Conservation (phyloP, 208 protist genomes). For the Trypanosoma scelopori region DNA sequence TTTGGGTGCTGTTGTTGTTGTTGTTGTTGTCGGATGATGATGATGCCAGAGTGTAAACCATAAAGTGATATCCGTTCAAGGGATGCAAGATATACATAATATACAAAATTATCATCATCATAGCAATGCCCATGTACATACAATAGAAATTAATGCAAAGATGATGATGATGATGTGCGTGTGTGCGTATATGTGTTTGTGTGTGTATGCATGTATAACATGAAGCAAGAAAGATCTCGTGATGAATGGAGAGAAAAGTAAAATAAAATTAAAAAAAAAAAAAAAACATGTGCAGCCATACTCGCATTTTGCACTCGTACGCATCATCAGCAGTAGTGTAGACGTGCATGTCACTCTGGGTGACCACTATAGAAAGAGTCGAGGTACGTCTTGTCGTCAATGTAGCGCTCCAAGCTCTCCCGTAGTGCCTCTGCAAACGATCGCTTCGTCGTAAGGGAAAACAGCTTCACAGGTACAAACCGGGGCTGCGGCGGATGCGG, state of each 20-base stretch:
- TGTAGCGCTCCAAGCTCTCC: conserved; percentile 66
- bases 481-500: conserved; percentile 6
- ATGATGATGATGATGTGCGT: no score
- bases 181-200: background rate
- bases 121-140: no score
- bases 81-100: conserved; percentile 7
- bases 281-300: conserved; percentile 4
- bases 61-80: background rate
- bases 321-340: conserved; percentile 4
- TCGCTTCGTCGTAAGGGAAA: conserved; percentile 72
- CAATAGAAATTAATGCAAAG: no score
- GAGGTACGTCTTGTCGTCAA: conserved; percentile 64
- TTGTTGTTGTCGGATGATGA: no score
- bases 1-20: no score
- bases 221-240: background rate
- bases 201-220: background rate
- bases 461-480: conserved; percentile 77
- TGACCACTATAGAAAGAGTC: conserved; percentile 26
- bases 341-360: conserved; percentile 20
- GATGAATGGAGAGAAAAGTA: background rate
- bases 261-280: background rate
- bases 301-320: no score
- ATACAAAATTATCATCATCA: no score
- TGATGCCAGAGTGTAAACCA: no score
- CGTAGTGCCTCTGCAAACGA: conserved; percentile 53